Evolutionary conservation across 805 yeast species (phyloP).

Genomic region (Pichia cephalocereana): DNA sequence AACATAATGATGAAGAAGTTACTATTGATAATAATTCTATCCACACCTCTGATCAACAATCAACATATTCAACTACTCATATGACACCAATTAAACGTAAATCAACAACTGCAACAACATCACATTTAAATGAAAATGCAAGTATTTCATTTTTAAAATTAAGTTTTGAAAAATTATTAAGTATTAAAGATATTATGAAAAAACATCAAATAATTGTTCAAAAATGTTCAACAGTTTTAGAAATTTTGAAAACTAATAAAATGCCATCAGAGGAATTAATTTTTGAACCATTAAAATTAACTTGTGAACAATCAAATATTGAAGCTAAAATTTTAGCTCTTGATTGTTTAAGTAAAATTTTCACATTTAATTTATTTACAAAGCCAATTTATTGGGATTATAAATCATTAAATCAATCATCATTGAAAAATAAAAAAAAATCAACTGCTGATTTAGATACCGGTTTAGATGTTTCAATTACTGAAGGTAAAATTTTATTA

Average conservation of each 20-base stretch:
- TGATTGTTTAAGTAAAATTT: constrained; percentile 79
- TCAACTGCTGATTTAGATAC: constrained; percentile 33
- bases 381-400: constrained; percentile 42
- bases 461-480: constrained; percentile 29
- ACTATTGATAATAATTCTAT: background rate
- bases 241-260: constrained; percentile 30
- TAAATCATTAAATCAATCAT: constrained; percentile 17
- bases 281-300: constrained; percentile 68
- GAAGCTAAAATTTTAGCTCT: constrained; percentile 67
- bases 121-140: constrained; percentile 6
- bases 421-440: constrained; percentile 6
- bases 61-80: constrained; percentile 1
- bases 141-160: constrained; percentile 26
- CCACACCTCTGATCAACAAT: constrained; percentile 4
- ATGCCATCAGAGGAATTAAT: constrained; percentile 42
- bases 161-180: constrained; percentile 24
- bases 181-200: constrained; percentile 28
- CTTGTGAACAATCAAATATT: constrained; percentile 59
- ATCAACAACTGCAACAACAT: background rate
- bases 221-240: constrained; percentile 33
- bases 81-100: constrained; percentile 3
- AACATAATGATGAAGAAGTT: background rate
- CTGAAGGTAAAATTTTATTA: constrained; percentile 37
- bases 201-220: constrained; percentile 34
- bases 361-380: constrained; percentile 76